phyloP scores from a whole-genome alignment of 2,329 filamentous ascomycete genomes.

The Fusarium pseudocircinatum region DNA sequence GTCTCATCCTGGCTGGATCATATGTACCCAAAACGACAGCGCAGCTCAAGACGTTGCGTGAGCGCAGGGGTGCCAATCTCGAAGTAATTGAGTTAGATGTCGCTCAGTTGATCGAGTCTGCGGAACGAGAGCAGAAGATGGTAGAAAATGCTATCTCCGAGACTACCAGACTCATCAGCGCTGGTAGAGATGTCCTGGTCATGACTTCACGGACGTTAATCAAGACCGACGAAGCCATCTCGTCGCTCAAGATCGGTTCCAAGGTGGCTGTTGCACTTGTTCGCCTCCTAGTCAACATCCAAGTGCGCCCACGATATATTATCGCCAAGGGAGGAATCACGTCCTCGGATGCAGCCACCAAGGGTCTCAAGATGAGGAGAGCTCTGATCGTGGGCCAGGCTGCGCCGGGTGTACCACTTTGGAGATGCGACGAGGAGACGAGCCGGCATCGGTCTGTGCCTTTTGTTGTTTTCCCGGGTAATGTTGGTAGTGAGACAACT shows the following conservation, averaged over 20 bases:
- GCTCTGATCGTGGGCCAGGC: constrained; percentile 66
- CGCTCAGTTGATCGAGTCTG: fast-evolving
- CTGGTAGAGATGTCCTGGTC: background rate
- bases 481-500: constrained; percentile 14
- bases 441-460: constrained; percentile 61
- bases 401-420: constrained; percentile 65
- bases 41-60: background rate
- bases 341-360: constrained; percentile 65
- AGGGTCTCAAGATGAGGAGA: constrained; percentile 61
- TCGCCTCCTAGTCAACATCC: background rate
- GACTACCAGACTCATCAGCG: background rate
- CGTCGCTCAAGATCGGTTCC: background rate
- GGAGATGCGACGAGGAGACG: constrained; percentile 64
- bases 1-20: background rate
- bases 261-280: background rate
- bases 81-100: background rate
- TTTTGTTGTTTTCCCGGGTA: constrained; percentile 48
- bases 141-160: background rate
- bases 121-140: background rate
- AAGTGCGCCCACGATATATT: constrained; percentile 54
- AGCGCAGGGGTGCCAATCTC: background rate
- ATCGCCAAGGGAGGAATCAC: constrained; percentile 70
- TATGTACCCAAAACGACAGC: background rate
- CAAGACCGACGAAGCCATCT: background rate
- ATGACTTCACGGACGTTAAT: background rate